Evolutionary conservation across 805 yeast species (phyloP), one percentile per base, ranked within the genome.

Genomic region (Teunomyces lycoperdinae): DNA sequence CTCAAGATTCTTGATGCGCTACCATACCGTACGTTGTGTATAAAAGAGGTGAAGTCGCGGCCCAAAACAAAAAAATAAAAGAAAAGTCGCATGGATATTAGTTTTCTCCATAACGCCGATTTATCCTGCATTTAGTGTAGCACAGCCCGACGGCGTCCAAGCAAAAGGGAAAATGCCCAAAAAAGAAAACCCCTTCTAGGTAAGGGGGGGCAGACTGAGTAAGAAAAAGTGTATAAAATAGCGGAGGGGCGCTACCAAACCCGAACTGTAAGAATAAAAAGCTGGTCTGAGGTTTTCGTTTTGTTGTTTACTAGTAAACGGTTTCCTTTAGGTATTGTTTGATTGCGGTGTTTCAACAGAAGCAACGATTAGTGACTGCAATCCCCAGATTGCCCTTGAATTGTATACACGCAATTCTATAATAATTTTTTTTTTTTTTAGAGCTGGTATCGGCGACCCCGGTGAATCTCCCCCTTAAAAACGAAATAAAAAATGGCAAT

Each of bases 401-500:
- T 16, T 32, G 34, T 32, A 32, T 32, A 32, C 17, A 32, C 34
- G 34, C 34, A 16, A 10, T 32, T 32, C 13, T n/a, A 14, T 13
- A 32, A 32, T 32, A n/a, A n/a, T 32, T 32, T 32, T 32, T 31
- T 31, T 31, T 31, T 31, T 31, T 32, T 32, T 32, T 32, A 20
- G 24, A 20, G 6, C 24, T 32, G 34, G 34, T 13, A 32, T n/a
- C 34, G 34, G 34, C 34, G 34, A 32, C 34, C 14, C 34, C 34
- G 34, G 34, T 16, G 34, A 16, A 8, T n/a, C 13, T 6, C 16
- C 34, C 34, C 34, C 34, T 32, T 32, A 32, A 32, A 32, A 32
- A 7, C 34, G 16, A 32, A 9, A 32, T 29, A 38, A 26, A 24
- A 26, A 24, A 48, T 48, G 50, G 43, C 45, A 35, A 24, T 48